Base-by-base conservation (phyloP, 352 stramenopile genomes). In the Thraustotheca clavata region DNA sequence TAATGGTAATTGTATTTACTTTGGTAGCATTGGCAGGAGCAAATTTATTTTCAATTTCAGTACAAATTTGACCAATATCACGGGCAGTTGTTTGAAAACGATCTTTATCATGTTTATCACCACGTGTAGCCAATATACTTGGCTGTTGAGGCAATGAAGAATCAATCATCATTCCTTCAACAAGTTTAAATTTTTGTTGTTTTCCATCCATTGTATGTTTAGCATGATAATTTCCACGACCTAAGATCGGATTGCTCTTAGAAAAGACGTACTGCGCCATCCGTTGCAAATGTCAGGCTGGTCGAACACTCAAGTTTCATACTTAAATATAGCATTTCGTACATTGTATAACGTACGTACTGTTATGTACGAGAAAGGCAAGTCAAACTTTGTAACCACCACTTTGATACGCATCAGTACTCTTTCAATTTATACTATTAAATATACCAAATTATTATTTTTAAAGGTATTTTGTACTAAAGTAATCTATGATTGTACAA, bases 181-280 rank as follows among this genome's bases (percentile, higher is more conserved):
- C 66, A 27, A 92, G 49, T 71, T 90, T 90, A 69, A 92, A 92
- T 43, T 79, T 78, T 69, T 92, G 83, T 39, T 80, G 80, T 69
- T 92, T 92, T 57, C 78, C 70, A 66, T 89, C 76, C 38, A 74
- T 84, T 24, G 83, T 82, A 26, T 78, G 49, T 14, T 74, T 75
- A 40, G 80, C 80, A 27, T 90, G 77, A 67, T 89, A 90, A 59
- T 81, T 90, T 43, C 73, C 83, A 20, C 76, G 79, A 4, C 83
- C 80, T 14, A 90, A 76, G 48, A 92, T 70, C 43, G 75, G 81
- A 71, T 90, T 90, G 26, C 57, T 36, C 39, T 65, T 65, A 20
- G 52, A 26, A 40, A 49, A 62, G 12, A 62, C 54, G 11, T 49
- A 40, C 18, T 62, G 27, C 24, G 54, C 54, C 54, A 62, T 62